These are phyloP conservation scores for Pyrus communis DNA, from an alignment of 306 rosid genomes.

Conservation along the genomic window DNA sequence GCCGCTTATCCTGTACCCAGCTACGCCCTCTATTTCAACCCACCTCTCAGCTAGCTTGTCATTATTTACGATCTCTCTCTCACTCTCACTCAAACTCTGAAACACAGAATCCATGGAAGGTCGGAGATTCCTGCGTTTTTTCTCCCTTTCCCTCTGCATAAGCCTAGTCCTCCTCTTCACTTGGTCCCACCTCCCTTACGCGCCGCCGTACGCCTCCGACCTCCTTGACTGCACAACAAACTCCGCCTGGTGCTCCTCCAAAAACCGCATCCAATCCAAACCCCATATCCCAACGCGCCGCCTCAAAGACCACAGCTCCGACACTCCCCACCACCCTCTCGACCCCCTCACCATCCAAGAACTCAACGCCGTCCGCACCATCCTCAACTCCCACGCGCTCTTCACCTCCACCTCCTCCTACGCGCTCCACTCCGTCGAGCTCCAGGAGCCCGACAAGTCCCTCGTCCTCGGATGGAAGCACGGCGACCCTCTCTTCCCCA, in stretches of 20 bases:
- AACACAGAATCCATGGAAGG: conserved; percentile 41
- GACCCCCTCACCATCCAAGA: conserved; percentile 78
- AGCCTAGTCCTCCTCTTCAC: conserved; percentile 31
- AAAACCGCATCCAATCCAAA: conserved; percentile 35
- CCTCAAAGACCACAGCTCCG: conserved; percentile 21
- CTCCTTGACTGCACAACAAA: conserved; percentile 40
- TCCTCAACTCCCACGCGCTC: conserved; percentile 48
- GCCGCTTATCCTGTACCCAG: not conserved
- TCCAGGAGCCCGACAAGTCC: conserved; percentile 62
- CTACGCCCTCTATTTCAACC: not conserved
- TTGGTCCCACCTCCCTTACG: conserved; percentile 44
- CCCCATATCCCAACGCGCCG: conserved; percentile 23
- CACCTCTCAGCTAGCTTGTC: too few relatives aligned
- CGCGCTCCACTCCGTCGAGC: conserved; percentile 46
- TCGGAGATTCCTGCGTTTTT: conserved; percentile 28
- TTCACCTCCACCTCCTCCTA: conserved; percentile 28
- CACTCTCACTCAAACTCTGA: not conserved
- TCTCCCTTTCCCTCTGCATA: conserved; percentile 26
- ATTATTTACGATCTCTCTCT: not conserved
- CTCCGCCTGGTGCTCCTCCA: conserved; percentile 56
- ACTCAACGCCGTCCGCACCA: conserved; percentile 34
- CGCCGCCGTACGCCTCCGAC: conserved; percentile 6
- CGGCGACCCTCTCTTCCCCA: conserved; percentile 39
- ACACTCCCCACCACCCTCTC: conserved; percentile 64
- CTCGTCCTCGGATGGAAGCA: conserved; percentile 47